Percentiles rank a stretch among this genome's conserved stretches.
phyloP scores from a whole-genome alignment of 768 basidiomycete species.

The Phylloporus arenicola region DNA sequence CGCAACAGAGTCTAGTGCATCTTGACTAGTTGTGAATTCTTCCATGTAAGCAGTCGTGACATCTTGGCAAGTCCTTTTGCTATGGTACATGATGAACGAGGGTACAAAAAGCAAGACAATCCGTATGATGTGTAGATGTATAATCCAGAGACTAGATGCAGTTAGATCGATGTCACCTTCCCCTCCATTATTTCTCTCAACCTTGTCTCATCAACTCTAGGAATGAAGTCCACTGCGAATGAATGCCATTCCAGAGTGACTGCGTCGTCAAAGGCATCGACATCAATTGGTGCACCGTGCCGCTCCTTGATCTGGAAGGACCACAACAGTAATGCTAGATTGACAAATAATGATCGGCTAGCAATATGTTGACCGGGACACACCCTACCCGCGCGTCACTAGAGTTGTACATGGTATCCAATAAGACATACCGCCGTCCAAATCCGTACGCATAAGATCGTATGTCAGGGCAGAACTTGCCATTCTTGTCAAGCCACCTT shows the following conservation, averaged over 20 bases:
- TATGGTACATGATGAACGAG: background rate
- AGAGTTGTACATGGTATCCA: background rate
- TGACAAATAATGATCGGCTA: slow-evolving; percentile 50
- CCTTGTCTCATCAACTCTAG: slow-evolving; percentile 26
- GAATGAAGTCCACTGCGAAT: slow-evolving; percentile 50
- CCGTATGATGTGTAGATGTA: background rate
- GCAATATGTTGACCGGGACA: slow-evolving; percentile 53
- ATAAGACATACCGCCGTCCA: slow-evolving; percentile 1
- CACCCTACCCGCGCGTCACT: slow-evolving; percentile 30
- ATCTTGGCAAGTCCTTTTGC: background rate
- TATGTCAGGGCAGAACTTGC: background rate
- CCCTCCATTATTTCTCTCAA: slow-evolving; percentile 5
- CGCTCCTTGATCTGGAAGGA: slow-evolving; percentile 49
- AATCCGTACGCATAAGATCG: slow-evolving; percentile 2
- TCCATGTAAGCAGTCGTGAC: background rate
- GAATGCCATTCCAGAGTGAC: slow-evolving; percentile 55
- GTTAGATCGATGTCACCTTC: background rate
- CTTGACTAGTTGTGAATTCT: background rate
- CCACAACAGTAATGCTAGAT: slow-evolving; percentile 55
- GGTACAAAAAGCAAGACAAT: background rate
- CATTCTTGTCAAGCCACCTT: slow-evolving; percentile 2
- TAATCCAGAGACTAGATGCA: background rate
- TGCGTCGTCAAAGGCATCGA: slow-evolving; percentile 51
- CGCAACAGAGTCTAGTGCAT: background rate
- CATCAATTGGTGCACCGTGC: slow-evolving; percentile 48